Base-by-base conservation (phyloP, 2,329 filamentous ascomycete species). In the Fusarium dlaminii region DNA sequence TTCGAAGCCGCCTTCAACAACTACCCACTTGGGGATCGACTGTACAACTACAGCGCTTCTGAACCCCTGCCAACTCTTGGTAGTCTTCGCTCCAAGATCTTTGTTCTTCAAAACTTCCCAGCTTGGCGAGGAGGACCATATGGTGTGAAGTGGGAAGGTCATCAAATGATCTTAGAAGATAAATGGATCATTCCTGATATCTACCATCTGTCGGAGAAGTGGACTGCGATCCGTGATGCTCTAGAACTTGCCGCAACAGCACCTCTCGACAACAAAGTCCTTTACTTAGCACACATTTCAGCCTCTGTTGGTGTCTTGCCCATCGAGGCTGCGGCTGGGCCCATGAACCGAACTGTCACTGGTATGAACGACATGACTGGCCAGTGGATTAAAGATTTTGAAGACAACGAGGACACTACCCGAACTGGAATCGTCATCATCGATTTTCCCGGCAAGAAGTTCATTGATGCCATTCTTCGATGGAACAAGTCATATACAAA, bases 321-420 rank as follows among this genome's bases (percentile, higher is more conserved):
- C 42, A 86, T 88, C 57, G 84, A 86, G 73, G 86, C 85, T 4
- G 86, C 86, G 17, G 86, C 86, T 0, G 86, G 86, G 0, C 82
- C 85, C n/a, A 74, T 76, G 59, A 84, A 86, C 71, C 78, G 79
- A 46, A 81, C 80, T 22, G 79, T 86, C 8, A 74, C 76, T n/a
- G 86, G 86, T 34, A 86, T 87, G 81, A 88, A 88, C 63, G 86
- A 87, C 72, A 82, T 83, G 79, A 86, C 85, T 39, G 85, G 85
- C 37, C 78, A 79, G 70, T 87, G 84, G 83, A 79, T 87, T 42
- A 76, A 79, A 37, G 78, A 82, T 43, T 79, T 77, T 37, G 75
- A 76, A 29, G 63, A 74, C 11, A 74, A 72, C 14, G 63, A 73
- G 9, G 78, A 75, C 8, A 78, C 76, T 8, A 79, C 79, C 14